phyloP scores from a whole-genome alignment of 2,329 filamentous ascomycete species.

The Fusarium annulatum region DNA sequence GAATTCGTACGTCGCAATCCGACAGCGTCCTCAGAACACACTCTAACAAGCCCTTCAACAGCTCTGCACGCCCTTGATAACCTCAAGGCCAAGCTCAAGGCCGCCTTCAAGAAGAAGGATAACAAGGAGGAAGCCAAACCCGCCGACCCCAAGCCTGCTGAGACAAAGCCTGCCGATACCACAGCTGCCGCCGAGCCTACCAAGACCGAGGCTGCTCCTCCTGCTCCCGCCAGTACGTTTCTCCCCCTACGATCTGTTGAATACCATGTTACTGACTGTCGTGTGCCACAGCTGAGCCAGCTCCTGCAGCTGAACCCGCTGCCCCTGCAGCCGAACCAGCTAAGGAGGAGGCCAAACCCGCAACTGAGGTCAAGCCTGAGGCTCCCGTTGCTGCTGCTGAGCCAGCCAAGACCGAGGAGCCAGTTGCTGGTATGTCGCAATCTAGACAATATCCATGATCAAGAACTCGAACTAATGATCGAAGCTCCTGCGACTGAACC shows the following conservation, averaged over 20 bases:
- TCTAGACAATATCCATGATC: no score
- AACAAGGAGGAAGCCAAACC: slow-evolving; percentile 49
- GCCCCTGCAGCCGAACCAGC: slow-evolving; percentile 42
- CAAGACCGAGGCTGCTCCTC: slow-evolving; percentile 50
- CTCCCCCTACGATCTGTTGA: not conserved
- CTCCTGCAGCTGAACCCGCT: slow-evolving; percentile 41
- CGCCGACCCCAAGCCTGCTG: slow-evolving; percentile 35
- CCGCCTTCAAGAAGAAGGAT: slow-evolving; percentile 62
- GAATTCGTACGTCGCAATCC: slow-evolving; percentile 60
- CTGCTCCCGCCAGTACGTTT: slow-evolving; percentile 48
- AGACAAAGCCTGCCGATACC: slow-evolving; percentile 29
- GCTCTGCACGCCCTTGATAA: slow-evolving; percentile 64
- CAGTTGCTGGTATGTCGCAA: slow-evolving; percentile 36
- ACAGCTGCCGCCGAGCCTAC: slow-evolving; percentile 47
- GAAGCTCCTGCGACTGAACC: slow-evolving; percentile 42
- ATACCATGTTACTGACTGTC: slow-evolving; percentile 16
- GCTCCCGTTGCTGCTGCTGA: slow-evolving; percentile 43
- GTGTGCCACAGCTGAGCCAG: slow-evolving; percentile 38
- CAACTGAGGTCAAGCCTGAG: slow-evolving; percentile 39
- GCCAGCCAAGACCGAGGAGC: slow-evolving; percentile 41
- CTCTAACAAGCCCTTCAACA: slow-evolving; percentile 47
- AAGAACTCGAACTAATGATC: not conserved
- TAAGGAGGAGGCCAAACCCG: slow-evolving; percentile 46
- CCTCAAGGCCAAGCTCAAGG: slow-evolving; percentile 66
- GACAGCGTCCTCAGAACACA: not conserved